Evolutionary conservation across 2,329 filamentous ascomycete genomes (phyloP), one percentile per base, ranked within the genome.

Genomic region (Gaeumannomyces sp.): DNA sequence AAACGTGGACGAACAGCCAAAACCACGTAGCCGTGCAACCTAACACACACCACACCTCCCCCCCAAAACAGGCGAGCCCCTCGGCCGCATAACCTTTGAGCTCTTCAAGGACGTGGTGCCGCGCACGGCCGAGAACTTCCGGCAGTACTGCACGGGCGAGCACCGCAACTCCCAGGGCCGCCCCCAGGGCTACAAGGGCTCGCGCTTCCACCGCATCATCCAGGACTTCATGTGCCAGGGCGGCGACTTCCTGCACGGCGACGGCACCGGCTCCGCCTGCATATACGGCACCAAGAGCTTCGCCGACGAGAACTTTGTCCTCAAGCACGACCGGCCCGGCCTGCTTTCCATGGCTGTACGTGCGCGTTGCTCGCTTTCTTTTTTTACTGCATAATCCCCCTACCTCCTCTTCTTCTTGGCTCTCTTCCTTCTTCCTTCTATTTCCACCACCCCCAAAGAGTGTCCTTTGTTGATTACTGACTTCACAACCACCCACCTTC

Each of bases 151-250:
- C 79, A 98, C 94, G 0, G 95, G 95, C 71, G 94, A 98, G 81
- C 88, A 85, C 69, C 96, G 93, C 79, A 91, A 91, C 73, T 77
- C 85, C 62, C 84, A 87, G 13, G 92, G 92, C 45, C 83, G 88
- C 68, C 90, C 93, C 0, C 91, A 96, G 74, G 95, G 95, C 68
- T 99, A 97, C 83, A 98, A 97, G 79, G 91, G 91, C 64, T 90
- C 86, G 80, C 96, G 92, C 76, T 97, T 98, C 73, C 95, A 98
- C 78, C 89, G 95, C 66, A 92, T 98, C 71, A 97, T 97, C 76
- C 91, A 91, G 78, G 90, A 91, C 72, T 97, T 98, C 80, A 98
- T 98, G 94, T 91, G 95, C 72, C 95, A 99, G 77, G 94, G 94
- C 60, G 95, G 95, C 64, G 95, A 99, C 77, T 98, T 98, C 76